Base-by-base conservation (phyloP, 768 basidiomycete genomes). In the Kwoniella dejecticola region DNA sequence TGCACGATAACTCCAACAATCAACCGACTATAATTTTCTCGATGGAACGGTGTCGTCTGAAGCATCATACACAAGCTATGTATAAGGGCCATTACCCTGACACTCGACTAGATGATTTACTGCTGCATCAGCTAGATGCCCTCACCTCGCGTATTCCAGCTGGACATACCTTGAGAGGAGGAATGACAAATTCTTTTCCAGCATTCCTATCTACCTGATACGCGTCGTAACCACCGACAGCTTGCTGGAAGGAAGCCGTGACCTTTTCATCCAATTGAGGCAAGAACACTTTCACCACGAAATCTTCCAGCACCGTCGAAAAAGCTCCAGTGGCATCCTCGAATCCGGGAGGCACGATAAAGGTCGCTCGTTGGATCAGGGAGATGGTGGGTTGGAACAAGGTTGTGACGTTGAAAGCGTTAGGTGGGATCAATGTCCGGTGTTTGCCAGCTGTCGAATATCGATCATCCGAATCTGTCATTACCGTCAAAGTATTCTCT, bases 191-290 rank as follows among this genome's bases (percentile, higher is more conserved):
- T 90, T 82, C 58, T 82, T 82, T 52, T 79, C 79, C 30, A 87
- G 92, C 23, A 4, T 82, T 79, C 2, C 87, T 82, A 73, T 97
- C 94, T 4, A 89, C 85, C 68, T 89, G 87, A 77, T 94, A 97
- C 1, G 93, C 89, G 58, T 95, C 91, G 7, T 89, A 83, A 46
- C 88, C 91, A 21, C 86, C 86, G 24, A 94, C 86, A 5, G 91
- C 87, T 57, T 89, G 85, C 74, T 91, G 91, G 79, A 96, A 94
- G 19, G 96, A 80, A 52, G 84, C 82, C 0, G 89, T 87, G 48
- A 95, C 91, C 76, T 91, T 93, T 75, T 97, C 94, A 76, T 97
- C 94, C 60, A 99, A 79, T 77, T 96, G 94, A 0, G 95, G 95
- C 46, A 98, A 80, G 80, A 95, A 98, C 0, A 91, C 89, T 57